Evolutionary conservation across 2,329 filamentous ascomycete genomes (phyloP), one percentile per base, ranked within the genome.

Genomic region (Gaeumannomyces sp.): DNA sequence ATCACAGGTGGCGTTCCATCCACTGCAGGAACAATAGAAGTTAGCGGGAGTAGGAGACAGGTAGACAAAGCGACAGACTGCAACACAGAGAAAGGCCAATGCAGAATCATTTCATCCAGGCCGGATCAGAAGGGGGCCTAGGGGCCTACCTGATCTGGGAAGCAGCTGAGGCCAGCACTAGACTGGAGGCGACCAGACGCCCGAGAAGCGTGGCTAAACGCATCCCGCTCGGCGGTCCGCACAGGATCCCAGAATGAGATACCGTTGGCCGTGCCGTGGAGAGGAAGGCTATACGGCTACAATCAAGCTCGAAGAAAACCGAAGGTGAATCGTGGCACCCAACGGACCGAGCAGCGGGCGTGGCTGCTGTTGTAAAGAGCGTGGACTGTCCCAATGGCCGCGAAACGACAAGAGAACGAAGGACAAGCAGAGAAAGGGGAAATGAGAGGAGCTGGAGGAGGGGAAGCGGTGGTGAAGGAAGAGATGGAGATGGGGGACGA

Each of bases 1-100:
- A 57, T 76, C 73, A 68, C 82, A 83, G 29, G 76, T 80, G 61
- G 73, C 70, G 57, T 69, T 66, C 59, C 19, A 64, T 56, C 50
- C 38, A 64, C 65, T 61, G 53, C 67, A 59, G 62, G 69, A 45
- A 69, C 67, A 64, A 64, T 59, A 59, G 60, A 61, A 59, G 60
- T 64, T 60, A 64, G 50, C 61, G 63, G 65, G 66, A 70, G 28
- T 5, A 25, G 10, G 2, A 53, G 19, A 22, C 10, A n/a, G n/a
- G 10, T 5, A 14, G 19, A 5, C 22, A 53, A 53, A n/a, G 19
- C n/a, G 38, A 19, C 1, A 53, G n/a, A n/a, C 38, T 19, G 19
- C 19, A 1, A 53, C 19, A 3, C n/a, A 53, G 19, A 53, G 22
- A 53, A 25, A 53, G 22, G 7, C 22, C 22, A 53, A 53, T 11